These are phyloP conservation scores for Aspergillus sparsus DNA, from an alignment of 495 filamentous ascomycete genomes.

Conservation along the genomic window DNA sequence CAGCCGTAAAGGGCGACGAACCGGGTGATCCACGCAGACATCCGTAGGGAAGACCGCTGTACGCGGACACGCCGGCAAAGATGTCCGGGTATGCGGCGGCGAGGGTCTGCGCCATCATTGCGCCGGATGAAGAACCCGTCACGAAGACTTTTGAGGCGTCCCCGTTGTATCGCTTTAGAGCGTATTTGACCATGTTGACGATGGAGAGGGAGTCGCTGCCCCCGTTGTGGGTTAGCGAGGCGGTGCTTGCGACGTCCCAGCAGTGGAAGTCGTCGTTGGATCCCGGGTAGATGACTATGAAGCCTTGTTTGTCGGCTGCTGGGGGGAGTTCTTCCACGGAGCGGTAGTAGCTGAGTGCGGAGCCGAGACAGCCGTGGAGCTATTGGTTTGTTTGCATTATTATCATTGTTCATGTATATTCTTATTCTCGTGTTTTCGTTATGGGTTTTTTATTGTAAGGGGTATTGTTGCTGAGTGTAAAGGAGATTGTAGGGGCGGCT, in stretches of 20 bases:
- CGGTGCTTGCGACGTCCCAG: slow-evolving; percentile 54
- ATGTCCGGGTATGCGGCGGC: slow-evolving; percentile 59
- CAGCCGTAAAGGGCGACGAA: slow-evolving; percentile 34
- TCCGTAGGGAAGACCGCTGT: slow-evolving; percentile 59
- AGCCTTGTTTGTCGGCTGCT: slow-evolving; percentile 48
- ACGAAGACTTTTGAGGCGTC: slow-evolving; percentile 51
- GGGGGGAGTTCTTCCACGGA: slow-evolving; percentile 24
- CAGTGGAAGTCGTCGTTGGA: slow-evolving; percentile 51
- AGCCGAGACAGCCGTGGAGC: slow-evolving; percentile 28
- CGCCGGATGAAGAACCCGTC: slow-evolving; percentile 54
- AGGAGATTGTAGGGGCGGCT: background rate
- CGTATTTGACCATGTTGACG: slow-evolving; percentile 58
- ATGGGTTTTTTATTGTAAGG: too few species aligned
- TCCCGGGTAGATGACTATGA: slow-evolving; percentile 56
- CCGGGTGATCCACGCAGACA: slow-evolving; percentile 45
- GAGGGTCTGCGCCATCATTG: slow-evolving; percentile 45
- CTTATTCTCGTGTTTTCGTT: too few species aligned
- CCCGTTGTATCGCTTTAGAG: slow-evolving; percentile 46
- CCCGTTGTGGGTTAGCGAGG: slow-evolving; percentile 52
- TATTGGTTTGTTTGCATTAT: background rate
- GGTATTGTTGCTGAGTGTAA: background rate
- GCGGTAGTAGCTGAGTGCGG: slow-evolving; percentile 31
- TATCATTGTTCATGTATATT: too few species aligned
- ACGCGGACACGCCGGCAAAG: slow-evolving; percentile 56
- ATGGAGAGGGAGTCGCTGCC: slow-evolving; percentile 56